These are phyloP conservation scores for Pleurotus cornucopiae DNA, from an alignment of 768 basidiomycete species.

Conservation along the genomic window DNA sequence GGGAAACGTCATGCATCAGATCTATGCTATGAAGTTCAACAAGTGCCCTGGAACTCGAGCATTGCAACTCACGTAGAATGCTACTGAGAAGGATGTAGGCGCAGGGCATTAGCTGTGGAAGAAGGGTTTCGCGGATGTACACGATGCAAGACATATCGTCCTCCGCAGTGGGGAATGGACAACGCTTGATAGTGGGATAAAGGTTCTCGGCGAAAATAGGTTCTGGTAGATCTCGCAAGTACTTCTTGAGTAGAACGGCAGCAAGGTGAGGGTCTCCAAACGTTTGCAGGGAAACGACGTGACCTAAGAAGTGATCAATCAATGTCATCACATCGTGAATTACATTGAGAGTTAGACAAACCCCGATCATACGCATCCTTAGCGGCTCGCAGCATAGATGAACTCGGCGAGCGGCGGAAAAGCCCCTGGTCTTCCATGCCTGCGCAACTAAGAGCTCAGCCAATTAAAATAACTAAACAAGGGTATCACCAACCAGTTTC, in stretches of 20 bases:
- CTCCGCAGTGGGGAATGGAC: constrained; percentile 56
- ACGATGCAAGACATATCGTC: constrained; percentile 52
- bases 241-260: constrained; percentile 84
- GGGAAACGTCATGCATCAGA: constrained; percentile 74
- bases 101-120: constrained; percentile 68
- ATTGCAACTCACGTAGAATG: constrained; percentile 48
- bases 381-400: constrained; percentile 64
- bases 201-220: constrained; percentile 72
- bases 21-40: constrained; percentile 38
- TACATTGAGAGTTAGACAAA: constrained; percentile 16
- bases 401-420: constrained; percentile 78
- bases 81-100: constrained; percentile 70
- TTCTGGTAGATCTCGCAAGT: constrained; percentile 73
- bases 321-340: not conserved
- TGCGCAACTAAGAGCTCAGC: constrained; percentile 11
- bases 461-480: too few species aligned
- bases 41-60: not conserved
- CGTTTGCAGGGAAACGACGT: constrained; percentile 73
- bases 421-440: constrained; percentile 74
- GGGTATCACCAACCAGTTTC: constrained; percentile 39
- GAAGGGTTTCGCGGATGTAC: constrained; percentile 66
- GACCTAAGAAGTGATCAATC: constrained; percentile 36
- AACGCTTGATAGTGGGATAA: constrained; percentile 63
- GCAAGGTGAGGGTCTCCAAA: constrained; percentile 79
- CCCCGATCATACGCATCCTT: constrained; percentile 86